Conservation (phyloP, 1,284 basidiomycete genomes). For the Ustilago xerochloae region DNA sequence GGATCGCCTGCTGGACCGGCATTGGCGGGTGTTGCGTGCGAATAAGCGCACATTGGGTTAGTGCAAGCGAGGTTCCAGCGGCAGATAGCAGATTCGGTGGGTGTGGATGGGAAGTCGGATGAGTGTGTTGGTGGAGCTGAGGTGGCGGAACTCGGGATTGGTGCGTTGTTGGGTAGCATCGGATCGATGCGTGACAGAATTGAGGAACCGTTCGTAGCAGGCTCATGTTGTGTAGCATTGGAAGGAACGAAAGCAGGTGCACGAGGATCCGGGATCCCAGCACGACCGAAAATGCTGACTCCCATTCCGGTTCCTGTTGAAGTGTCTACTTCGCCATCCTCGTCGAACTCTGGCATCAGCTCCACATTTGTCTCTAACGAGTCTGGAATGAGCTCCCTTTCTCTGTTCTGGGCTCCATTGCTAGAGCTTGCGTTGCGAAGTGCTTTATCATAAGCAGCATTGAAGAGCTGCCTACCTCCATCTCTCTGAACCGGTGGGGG, state of each 20-base stretch:
- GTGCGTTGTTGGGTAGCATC: constrained; percentile 58
- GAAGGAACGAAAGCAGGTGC: constrained; percentile 59
- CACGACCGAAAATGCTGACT: constrained; percentile 61
- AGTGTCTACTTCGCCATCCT: too few species aligned
- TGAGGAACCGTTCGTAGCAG: constrained; percentile 18
- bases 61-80: constrained; percentile 62
- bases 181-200: constrained; percentile 61
- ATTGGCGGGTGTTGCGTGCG: constrained; percentile 60
- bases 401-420: background rate
- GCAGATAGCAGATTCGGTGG: constrained; percentile 54
- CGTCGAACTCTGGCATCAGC: background rate
- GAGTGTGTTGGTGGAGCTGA: background rate
- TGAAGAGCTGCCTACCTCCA: constrained; percentile 18
- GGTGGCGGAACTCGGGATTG: constrained; percentile 7
- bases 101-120: constrained; percentile 52
- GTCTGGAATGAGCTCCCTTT: constrained; percentile 17
- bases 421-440: background rate
- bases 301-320: constrained; percentile 1
- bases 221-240: background rate
- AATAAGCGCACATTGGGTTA: constrained; percentile 62
- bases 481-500: constrained; percentile 12
- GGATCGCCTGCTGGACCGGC: constrained; percentile 46
- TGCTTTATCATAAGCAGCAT: constrained; percentile 17
- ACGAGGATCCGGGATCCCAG: constrained; percentile 61
- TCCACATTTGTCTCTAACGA: background rate